Conservation (phyloP, 768 basidiomycete genomes). For the Clavulina sp. region DNA sequence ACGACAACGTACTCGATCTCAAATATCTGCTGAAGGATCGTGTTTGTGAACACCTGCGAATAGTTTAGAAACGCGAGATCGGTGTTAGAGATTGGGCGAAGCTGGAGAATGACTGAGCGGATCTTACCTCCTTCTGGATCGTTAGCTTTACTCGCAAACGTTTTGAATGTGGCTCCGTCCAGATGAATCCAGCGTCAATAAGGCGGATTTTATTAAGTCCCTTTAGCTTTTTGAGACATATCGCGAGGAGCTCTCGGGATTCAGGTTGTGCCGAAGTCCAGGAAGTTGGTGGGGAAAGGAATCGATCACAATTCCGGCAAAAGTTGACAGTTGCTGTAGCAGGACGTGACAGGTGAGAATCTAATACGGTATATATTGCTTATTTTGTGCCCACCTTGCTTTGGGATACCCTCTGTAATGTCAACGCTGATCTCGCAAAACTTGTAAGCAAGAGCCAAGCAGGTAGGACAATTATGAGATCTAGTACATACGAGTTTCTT, state of each 20-base stretch:
- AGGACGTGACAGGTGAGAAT: not conserved
- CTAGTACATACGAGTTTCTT: constrained; percentile 54
- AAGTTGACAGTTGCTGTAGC: constrained; percentile 65
- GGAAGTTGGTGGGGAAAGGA: constrained; percentile 71
- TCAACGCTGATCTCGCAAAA: constrained; percentile 43
- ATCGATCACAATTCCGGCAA: constrained; percentile 93
- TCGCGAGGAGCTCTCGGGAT: constrained; percentile 80
- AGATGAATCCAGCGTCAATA: constrained; percentile 97
- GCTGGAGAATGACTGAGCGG: not conserved
- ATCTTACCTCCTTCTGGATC: constrained; percentile 87
- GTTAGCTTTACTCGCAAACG: constrained; percentile 83
- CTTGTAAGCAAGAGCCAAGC: constrained; percentile 1
- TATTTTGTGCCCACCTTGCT: constrained; percentile 44
- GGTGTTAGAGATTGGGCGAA: not conserved
- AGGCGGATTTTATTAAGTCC: constrained; percentile 85
- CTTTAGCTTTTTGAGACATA: constrained; percentile 90
- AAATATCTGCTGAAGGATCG: constrained; percentile 93
- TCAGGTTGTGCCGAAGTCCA: constrained; percentile 82
- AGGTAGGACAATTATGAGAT: not conserved
- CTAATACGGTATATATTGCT: not conserved
- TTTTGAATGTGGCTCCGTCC: constrained; percentile 98
- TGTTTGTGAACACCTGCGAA: constrained; percentile 68
- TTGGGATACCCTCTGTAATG: constrained; percentile 96
- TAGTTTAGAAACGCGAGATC: not conserved
- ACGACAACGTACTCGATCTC: constrained; percentile 93